Evolutionary conservation across 257 asterid genomes (phyloP).

Genomic region (Jacaranda mimosifolia): DNA sequence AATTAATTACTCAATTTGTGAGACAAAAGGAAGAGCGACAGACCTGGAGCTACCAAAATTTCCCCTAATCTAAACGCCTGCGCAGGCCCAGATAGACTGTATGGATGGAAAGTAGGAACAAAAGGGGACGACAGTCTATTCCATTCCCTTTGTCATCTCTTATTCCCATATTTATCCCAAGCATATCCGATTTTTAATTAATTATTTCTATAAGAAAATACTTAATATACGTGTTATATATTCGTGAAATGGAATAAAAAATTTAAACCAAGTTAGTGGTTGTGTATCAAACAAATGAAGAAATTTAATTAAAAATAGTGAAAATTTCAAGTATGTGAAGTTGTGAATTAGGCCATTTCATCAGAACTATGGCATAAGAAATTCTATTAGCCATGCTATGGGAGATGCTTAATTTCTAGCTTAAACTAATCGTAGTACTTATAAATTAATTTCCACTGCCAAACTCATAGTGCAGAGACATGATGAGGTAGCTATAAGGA

Average conservation of each 20-base stretch:
- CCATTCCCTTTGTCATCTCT: too few relatives aligned
- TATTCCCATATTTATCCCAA: too few relatives aligned
- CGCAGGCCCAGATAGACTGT: conserved; percentile 23
- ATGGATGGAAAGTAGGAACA: conserved; percentile 24
- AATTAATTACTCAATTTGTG: conserved; percentile 33
- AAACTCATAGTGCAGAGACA: background rate
- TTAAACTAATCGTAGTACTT: background rate
- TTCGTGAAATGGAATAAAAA: too few relatives aligned
- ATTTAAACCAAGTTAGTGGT: too few relatives aligned
- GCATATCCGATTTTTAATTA: too few relatives aligned
- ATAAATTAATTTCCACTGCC: conserved; percentile 16
- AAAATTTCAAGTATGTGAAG: background rate
- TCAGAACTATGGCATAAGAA: too few relatives aligned
- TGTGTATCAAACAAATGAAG: conserved; percentile 19
- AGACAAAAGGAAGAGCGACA: conserved; percentile 9
- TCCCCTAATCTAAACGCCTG: conserved; percentile 31
- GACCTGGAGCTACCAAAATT: conserved; percentile 9
- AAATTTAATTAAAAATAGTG: background rate
- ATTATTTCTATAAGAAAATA: too few relatives aligned
- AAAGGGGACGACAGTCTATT: background rate
- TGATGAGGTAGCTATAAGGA: conserved; percentile 17
- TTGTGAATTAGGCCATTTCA: too few relatives aligned
- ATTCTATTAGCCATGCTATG: background rate
- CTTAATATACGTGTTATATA: too few relatives aligned
- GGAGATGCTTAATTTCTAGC: background rate